Conservation (phyloP, 208 protist genomes). For the Naegleria lovaniensis region DNA sequence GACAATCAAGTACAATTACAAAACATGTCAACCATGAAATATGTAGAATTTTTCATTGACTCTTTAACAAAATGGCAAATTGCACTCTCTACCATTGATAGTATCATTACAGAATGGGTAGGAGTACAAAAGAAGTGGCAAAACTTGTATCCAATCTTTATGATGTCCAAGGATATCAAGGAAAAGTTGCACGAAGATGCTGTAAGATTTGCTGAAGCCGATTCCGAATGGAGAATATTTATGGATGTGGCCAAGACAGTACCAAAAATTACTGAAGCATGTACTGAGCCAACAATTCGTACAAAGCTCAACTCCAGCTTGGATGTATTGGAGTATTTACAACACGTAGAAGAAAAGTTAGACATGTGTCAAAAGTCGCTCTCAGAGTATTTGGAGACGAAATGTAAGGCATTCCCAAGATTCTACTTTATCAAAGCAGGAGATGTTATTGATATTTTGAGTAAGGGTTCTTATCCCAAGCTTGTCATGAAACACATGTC, state of each 20-base stretch:
- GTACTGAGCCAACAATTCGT: slow-evolving; percentile 23
- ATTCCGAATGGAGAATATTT: slow-evolving; percentile 38
- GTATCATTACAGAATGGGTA: slow-evolving; percentile 86
- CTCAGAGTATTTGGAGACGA: slow-evolving; percentile 94
- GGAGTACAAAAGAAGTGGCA: slow-evolving; percentile 93
- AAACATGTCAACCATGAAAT: slow-evolving; percentile 86
- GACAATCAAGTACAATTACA: slow-evolving; percentile 87
- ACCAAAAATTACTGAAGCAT: slow-evolving; percentile 48
- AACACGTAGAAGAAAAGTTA: slow-evolving; percentile 55
- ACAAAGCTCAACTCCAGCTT: slow-evolving; percentile 39
- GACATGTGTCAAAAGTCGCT: slow-evolving; percentile 91
- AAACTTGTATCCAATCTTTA: slow-evolving; percentile 95
- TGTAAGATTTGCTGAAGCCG: slow-evolving; percentile 51
- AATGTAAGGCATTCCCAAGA: slow-evolving; percentile 92
- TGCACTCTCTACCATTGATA: slow-evolving; percentile 87
- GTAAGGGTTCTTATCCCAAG: slow-evolving; percentile 82
- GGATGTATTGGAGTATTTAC: slow-evolving; percentile 51
- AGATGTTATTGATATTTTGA: slow-evolving; percentile 95
- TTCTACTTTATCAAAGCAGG: slow-evolving; percentile 92
- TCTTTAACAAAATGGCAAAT: slow-evolving; percentile 88
- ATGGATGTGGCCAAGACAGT: slow-evolving; percentile 35
- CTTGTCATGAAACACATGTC: slow-evolving; percentile 90
- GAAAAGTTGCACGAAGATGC: slow-evolving; percentile 89
- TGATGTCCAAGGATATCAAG: slow-evolving; percentile 91
- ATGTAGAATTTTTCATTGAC: slow-evolving; percentile 91